Evolutionary conservation across 1,284 basidiomycete species (phyloP), one percentile per base, ranked within the genome.

Genomic region (Apiotrichum domesticum): DNA sequence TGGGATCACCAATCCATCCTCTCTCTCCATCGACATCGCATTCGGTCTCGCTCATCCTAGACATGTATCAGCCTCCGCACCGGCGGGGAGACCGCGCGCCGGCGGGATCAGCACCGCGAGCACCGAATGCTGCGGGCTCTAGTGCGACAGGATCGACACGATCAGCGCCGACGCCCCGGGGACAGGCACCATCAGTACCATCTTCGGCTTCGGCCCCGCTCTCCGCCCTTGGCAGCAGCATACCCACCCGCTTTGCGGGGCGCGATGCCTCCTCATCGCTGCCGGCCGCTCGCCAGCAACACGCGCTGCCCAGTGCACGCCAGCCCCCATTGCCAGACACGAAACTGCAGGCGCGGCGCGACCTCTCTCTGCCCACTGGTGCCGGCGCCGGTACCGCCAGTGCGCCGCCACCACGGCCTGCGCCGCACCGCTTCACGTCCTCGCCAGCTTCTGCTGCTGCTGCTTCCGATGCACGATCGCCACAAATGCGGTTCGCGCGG

Each of bases 51-150:
- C 21, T 21, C 21, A 21, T 21, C 21, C 21, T 21, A 21, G 21
- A 21, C 35, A 52, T 52, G 51, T 52, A 52, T 33, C 43, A 45
- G 44, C 51, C 51, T 10, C 51, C 51, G 44, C 51, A 52, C 35
- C 42, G 42, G 11, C 51, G 51, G 11, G 42, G n/a, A 10, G 4
- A 9, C 9, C 34, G 41, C 34, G 13, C n/a, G 8, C 8, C 33
- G 21, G 13, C 32, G 32, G 37, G 5, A 15, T 21, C 37, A 7
- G 35, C 35, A 11, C 14, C n/a, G n/a, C 43, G 29, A 8, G 6
- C 37, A 29, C 15, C 4, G 35, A 6, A n/a, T 6, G 15, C 14
- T 7, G 37, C 37, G 37, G 8, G 37, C 37, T 39, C 37, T 13
- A 39, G 37, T 13, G 37, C 13, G 8, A 15, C 48, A 44, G 10